Evolutionary conservation across 2,329 filamentous ascomycete species (phyloP), one percentile per base, ranked within the genome.

Genomic region (Talaromyces albobiverticillius): DNA sequence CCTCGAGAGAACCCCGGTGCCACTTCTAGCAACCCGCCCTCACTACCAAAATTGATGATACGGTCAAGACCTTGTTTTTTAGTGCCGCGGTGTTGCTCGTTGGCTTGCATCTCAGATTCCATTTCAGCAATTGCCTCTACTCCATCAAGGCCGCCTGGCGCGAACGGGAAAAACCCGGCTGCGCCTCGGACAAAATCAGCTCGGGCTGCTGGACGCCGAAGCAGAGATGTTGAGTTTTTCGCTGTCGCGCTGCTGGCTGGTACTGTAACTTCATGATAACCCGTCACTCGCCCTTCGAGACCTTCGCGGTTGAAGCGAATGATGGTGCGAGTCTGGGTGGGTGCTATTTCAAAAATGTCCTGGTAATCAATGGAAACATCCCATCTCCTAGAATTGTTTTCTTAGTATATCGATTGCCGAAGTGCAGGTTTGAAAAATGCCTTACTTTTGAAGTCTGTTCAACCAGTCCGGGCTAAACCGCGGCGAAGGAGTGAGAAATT

Each of bases 151-250:
- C 94, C 94, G 53, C 92, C 92, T 0, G 93, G 93, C 0, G 91
- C 87, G 72, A 97, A 96, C 0, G 93, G 93, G 56, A 96, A 95
- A 75, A 95, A 96, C 0, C 93, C 93, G 7, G 92, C 90, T 32
- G 89, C 92, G 13, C 94, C 94, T 57, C 93, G 83, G 11, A 97
- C 92, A 71, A 97, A 96, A 47, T 97, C 92, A 26, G 89, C 90
- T 58, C 89, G 83, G 54, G 85, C 86, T 13, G 90, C 93, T 3
- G 93, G 93, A 67, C 95, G 95, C 43, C 94, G 83, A 14, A 89
- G 77, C 38, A 96, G 79, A 4, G 91, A 96, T 0, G 92, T 97
- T 2, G 91, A 96, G 67, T 95, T 96, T 74, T 96, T 99, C 46
- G 91, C 93, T 14, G 89, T 96, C 14, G 89, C 90, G 64, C 88